Evolutionary conservation across 306 rosid genomes (phyloP), one percentile per base, ranked within the genome.

Genomic region (Rosa persica): DNA sequence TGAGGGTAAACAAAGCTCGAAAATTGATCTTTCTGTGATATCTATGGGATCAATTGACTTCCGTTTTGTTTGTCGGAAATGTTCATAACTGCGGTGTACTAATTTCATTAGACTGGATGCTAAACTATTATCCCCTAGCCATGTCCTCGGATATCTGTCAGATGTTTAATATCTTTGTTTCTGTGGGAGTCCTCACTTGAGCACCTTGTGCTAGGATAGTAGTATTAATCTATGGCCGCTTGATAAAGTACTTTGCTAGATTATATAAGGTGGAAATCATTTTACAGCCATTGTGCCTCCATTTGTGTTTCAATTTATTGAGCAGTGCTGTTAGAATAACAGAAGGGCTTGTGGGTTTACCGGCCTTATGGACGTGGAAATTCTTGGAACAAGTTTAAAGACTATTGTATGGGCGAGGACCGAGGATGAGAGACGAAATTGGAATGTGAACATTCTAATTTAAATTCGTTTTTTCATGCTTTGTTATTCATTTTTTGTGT

Each of bases 11-110:
- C 70, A 5, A 20, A 47, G 81, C 67, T 60, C 5, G 0, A 70
- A 30, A 39, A 69, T 6, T 27, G 66, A 23, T 70, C 72, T 42
- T 64, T 58, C 40, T 30, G 65, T 69, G 42, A 60, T 72, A 30
- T 55, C 67, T 62, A 51, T 66, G 72, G 55, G 78, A 58, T 73
- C 79, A 51, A 43, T 68, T 70, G 78, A 78, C 80, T 78, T 13
- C 34, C 43, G 5, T 70, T 66, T 27, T 39, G 43, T 42, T 40
- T 73, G 6, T 62, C 25, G 80, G 82, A 82, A 84, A 73, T 78
- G 84, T 81, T 78, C 67, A 82, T 81, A 17, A 38, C 77, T 19
- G 43, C 69, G 44, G 44, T 52, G 73, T 27, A 34, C 70, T 27
- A 43, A 43, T 30, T 62, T 43, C 12, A 4, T 13, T 12, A 10